A percentile compares a stretch with the other conserved stretches of the same genome.
Conservation (phyloP, 1,284 basidiomycete species). For the Pterulicium gracile region DNA sequence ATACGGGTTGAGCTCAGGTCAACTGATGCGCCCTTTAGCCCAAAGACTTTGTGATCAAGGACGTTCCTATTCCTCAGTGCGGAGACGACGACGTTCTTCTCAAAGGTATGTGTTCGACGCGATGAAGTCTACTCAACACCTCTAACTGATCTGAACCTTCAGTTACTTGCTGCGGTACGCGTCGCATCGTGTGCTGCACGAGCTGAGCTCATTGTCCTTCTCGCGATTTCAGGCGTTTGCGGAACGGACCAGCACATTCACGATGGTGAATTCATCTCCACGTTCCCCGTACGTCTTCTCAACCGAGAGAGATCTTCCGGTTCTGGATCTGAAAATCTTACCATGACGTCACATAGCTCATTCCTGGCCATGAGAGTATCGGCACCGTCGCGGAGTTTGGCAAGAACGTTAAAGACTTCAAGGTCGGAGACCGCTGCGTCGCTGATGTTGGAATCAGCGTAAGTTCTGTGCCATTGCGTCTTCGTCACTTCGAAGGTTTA, state of each 20-base stretch:
- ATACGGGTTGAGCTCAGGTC: constrained; percentile 11
- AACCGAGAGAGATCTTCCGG: constrained; percentile 8
- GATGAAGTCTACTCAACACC: neutral
- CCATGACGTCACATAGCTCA: constrained; percentile 38
- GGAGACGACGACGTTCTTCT: constrained; percentile 58
- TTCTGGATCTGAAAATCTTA: constrained; percentile 10
- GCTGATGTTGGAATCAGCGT: constrained; percentile 60
- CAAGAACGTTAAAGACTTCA: constrained; percentile 58
- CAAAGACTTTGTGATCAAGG: constrained; percentile 49
- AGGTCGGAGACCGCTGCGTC: constrained; percentile 69
- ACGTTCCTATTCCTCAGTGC: constrained; percentile 51
- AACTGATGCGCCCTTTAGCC: constrained; percentile 29
- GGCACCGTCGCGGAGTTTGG: constrained; percentile 61
- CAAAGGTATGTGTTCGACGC: constrained; percentile 35
- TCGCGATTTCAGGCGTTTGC: constrained; percentile 45
- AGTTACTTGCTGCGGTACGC: constrained; percentile 32
- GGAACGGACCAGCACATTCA: constrained; percentile 74
- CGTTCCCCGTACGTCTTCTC: constrained; percentile 57
- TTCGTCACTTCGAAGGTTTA: too few relatives aligned
- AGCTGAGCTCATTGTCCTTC: constrained; percentile 3
- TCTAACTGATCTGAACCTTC: constrained; percentile 6
- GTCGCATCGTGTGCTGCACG: neutral
- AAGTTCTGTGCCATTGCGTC: constrained; percentile 15
- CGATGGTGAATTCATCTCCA: constrained; percentile 66
- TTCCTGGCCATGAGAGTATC: constrained; percentile 77